These are phyloP conservation scores for Arthrobotrys entomopaga DNA, from an alignment of 2,329 filamentous ascomycete genomes.

Conservation along the genomic window DNA sequence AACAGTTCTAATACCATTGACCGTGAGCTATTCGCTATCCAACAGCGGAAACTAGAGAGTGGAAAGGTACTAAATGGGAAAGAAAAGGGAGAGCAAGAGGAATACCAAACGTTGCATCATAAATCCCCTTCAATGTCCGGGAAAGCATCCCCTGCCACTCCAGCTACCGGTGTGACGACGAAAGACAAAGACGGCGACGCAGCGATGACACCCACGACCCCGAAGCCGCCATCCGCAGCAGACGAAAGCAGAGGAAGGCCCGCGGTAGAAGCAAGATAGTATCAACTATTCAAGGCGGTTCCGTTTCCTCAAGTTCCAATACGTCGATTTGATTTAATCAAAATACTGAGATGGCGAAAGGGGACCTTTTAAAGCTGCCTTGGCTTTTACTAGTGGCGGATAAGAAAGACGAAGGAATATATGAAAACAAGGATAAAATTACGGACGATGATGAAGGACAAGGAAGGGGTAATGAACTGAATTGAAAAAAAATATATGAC, in stretches of 20 bases:
- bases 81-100: constrained; percentile 50
- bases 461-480: constrained; percentile 7
- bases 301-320: not conserved
- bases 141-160: constrained; percentile 39
- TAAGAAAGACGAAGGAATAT: not conserved
- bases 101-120: constrained; percentile 54
- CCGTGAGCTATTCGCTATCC: constrained; percentile 47
- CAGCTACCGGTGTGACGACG: not conserved
- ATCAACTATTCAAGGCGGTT: constrained; percentile 9
- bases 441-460: not conserved
- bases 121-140: constrained; percentile 54
- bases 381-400: not conserved
- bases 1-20: constrained; percentile 31
- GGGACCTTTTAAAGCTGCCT: not conserved
- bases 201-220: constrained; percentile 40
- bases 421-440: not conserved
- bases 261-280: constrained; percentile 50
- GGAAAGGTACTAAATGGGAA: constrained; percentile 53
- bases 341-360: not conserved
- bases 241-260: constrained; percentile 47
- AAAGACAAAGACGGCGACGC: constrained; percentile 48
- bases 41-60: constrained; percentile 51
- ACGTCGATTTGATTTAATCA: not conserved
- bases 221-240: constrained; percentile 20
- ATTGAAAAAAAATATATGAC: constrained; percentile 30